phyloP scores from a whole-genome alignment of 1,139 yeast genomes.

The Yueomyces sp. region DNA sequence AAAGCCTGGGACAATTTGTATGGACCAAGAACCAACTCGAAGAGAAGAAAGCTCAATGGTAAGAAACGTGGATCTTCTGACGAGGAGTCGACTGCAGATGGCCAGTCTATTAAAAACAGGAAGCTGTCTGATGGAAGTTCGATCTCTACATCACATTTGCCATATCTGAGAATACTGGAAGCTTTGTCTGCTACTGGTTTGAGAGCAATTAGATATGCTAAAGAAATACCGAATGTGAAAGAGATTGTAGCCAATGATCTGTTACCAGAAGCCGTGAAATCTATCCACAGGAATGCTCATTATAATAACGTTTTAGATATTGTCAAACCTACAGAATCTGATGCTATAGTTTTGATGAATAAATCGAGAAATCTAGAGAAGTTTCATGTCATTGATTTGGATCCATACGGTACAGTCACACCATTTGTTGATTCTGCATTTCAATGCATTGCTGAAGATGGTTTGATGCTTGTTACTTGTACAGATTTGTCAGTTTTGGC shows the following conservation, averaged over 20 bases:
- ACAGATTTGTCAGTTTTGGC: constrained; percentile 94
- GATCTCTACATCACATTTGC: constrained; percentile 12
- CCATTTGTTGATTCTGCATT: constrained; percentile 90
- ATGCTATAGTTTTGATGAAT: constrained; percentile 75
- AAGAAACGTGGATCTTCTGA: constrained; percentile 10
- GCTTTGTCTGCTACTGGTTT: constrained; percentile 93
- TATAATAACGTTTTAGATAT: constrained; percentile 44
- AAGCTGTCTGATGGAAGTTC: constrained; percentile 10
- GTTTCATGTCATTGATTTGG: constrained; percentile 82
- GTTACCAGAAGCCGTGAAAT: constrained; percentile 72
- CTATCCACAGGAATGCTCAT: constrained; percentile 59
- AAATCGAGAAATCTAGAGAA: constrained; percentile 29
- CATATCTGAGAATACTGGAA: constrained; percentile 60
- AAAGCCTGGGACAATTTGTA: constrained; percentile 70
- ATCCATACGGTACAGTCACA: constrained; percentile 95
- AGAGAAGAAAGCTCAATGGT: constrained; percentile 18
- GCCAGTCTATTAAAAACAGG: constrained; percentile 16
- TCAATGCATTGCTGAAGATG: constrained; percentile 70
- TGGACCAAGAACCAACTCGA: constrained; percentile 24
- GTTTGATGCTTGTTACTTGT: constrained; percentile 79
- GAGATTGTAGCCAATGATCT: constrained; percentile 81
- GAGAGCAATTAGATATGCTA: constrained; percentile 84
- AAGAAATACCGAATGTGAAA: constrained; percentile 67
- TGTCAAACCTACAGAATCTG: constrained; percentile 64
- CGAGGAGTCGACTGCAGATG: constrained; percentile 10